These are phyloP conservation scores for Lentinus polychrous DNA, from an alignment of 1,284 basidiomycete genomes.

Conservation along the genomic window DNA sequence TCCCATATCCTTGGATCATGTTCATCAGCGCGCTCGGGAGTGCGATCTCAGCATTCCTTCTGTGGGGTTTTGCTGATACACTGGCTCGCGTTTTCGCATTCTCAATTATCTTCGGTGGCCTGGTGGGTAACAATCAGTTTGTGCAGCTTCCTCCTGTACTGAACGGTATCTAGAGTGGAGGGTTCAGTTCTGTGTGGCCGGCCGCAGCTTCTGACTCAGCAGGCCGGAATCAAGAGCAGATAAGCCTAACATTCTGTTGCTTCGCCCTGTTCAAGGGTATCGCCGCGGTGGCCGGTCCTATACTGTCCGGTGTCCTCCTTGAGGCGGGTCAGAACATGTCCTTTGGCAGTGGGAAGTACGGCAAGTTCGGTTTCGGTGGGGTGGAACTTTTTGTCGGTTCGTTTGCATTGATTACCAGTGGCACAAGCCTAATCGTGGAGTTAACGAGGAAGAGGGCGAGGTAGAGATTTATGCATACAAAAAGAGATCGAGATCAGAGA, in stretches of 20 bases:
- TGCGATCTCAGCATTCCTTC: constrained; percentile 21
- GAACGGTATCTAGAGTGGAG: constrained; percentile 16
- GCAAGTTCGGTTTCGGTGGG: constrained; percentile 18
- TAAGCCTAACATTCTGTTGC: constrained; percentile 17
- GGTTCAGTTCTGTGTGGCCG: constrained; percentile 20
- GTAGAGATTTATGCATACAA: too few relatives aligned
- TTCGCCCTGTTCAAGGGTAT: constrained; percentile 18
- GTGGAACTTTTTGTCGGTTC: constrained; percentile 24
- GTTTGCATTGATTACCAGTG: too few relatives aligned
- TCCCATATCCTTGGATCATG: constrained; percentile 24
- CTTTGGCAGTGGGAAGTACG: constrained; percentile 16
- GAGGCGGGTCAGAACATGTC: constrained; percentile 13
- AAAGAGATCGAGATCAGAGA: too few relatives aligned
- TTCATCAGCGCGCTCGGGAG: constrained; percentile 18
- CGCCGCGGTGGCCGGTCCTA: constrained; percentile 21
- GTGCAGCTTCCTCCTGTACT: not conserved
- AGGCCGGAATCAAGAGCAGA: constrained; percentile 18
- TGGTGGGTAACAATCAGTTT: constrained; percentile 18
- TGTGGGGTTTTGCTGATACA: constrained; percentile 24
- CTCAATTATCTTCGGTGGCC: constrained; percentile 21
- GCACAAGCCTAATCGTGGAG: too few relatives aligned
- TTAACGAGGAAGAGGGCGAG: too few relatives aligned
- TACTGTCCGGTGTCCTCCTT: constrained; percentile 20
- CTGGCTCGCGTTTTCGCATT: constrained; percentile 20
- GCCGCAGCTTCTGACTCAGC: constrained; percentile 21